Percentiles rank a stretch among this genome's conserved stretches.
phyloP scores from a whole-genome alignment of 805 yeast genomes.

The Allodekkera sacchari region DNA sequence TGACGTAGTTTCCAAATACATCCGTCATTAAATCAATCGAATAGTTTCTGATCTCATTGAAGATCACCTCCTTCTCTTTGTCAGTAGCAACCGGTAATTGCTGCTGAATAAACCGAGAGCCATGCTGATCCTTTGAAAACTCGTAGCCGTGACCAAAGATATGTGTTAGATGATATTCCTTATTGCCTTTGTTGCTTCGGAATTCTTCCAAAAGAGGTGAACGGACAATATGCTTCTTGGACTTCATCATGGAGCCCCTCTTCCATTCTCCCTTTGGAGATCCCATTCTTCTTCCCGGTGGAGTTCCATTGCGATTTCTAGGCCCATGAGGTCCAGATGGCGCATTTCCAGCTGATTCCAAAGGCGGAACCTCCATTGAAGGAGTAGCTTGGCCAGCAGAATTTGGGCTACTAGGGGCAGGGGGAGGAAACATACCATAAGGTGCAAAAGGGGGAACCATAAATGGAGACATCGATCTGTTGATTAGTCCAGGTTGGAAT shows the following conservation, averaged over 20 bases:
- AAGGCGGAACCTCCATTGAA: conserved; percentile 5
- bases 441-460: conserved; percentile 45
- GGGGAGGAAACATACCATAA: conserved; percentile 24
- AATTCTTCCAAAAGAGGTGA: conserved; percentile 83
- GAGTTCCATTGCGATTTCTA: too few species aligned
- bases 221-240: conserved; percentile 46
- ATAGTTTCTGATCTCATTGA: conserved; percentile 72
- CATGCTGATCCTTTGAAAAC: conserved; percentile 93
- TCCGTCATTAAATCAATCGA: conserved; percentile 83
- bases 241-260: conserved; percentile 8
- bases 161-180: conserved; percentile 59
- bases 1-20: conserved; percentile 96
- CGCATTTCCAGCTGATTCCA: background rate
- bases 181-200: conserved; percentile 51
- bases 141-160: conserved; percentile 84
- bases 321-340: background rate
- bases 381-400: conserved; percentile 7
- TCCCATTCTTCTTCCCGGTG: too few species aligned
- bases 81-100: conserved; percentile 54
- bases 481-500: conserved; percentile 16
- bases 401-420: conserved; percentile 18
- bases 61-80: conserved; percentile 73
- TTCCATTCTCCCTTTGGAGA: too few species aligned
- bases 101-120: conserved; percentile 94
- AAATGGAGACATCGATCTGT: conserved; percentile 28